phyloP scores from a whole-genome alignment of 1,284 basidiomycete genomes.

The Lentinus polychrous region DNA sequence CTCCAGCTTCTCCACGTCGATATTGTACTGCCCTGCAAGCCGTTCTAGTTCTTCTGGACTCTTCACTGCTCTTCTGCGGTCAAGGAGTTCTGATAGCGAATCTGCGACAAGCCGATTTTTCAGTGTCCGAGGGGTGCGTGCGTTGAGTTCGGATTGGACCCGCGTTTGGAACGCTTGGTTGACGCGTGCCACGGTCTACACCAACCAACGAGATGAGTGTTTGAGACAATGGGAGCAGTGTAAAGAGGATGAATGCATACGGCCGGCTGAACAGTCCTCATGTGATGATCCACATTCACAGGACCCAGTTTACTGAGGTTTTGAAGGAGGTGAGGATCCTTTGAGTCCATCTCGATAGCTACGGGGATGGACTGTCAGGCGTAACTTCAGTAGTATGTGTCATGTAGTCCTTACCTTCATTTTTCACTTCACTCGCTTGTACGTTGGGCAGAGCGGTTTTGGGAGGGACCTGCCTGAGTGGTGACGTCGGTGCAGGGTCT shows the following conservation, averaged over 20 bases:
- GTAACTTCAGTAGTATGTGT: neutral
- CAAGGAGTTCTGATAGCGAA: slow-evolving; percentile 56
- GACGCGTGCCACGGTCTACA: slow-evolving; percentile 28
- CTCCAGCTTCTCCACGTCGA: slow-evolving; percentile 52
- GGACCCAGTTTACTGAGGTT: slow-evolving; percentile 68
- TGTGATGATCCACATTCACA: slow-evolving; percentile 65
- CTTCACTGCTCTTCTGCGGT: slow-evolving; percentile 47
- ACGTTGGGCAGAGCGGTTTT: slow-evolving; percentile 12
- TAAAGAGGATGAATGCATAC: slow-evolving; percentile 38
- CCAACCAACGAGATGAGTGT: neutral
- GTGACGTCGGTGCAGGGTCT: slow-evolving; percentile 5
- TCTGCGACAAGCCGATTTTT: slow-evolving; percentile 50
- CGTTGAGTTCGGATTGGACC: slow-evolving; percentile 48
- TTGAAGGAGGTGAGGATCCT: slow-evolving; percentile 70
- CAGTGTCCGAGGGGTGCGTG: slow-evolving; percentile 31
- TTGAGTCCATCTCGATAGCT: slow-evolving; percentile 66
- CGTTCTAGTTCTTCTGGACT: slow-evolving; percentile 33
- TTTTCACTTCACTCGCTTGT: slow-evolving; percentile 47
- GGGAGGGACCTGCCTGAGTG: slow-evolving; percentile 7
- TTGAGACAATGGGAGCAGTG: slow-evolving; percentile 5
- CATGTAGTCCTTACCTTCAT: slow-evolving; percentile 35
- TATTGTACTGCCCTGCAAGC: slow-evolving; percentile 48
- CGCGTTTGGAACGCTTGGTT: slow-evolving; percentile 46
- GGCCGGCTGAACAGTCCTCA: slow-evolving; percentile 40
- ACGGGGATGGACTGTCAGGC: no score